phyloP scores from a whole-genome alignment of 176 grass and related monocot genomes.

The Carex parvula region DNA sequence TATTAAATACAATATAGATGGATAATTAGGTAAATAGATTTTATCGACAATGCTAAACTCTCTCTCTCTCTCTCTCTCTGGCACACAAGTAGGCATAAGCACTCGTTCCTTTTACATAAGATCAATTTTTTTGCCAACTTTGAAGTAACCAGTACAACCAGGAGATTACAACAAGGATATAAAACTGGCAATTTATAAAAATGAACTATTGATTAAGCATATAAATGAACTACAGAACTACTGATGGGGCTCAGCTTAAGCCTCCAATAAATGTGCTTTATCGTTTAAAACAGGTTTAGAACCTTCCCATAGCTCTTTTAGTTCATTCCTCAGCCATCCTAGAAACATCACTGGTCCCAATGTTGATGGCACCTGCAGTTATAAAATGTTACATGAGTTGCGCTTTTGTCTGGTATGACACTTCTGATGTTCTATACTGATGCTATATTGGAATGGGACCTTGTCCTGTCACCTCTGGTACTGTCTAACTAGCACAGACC shows the following conservation, averaged over 20 bases:
- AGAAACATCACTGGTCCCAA: conserved; percentile 80
- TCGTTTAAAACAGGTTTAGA: conserved; percentile 48
- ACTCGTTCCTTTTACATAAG: neutral
- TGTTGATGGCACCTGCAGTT: conserved; percentile 72
- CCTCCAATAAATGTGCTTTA: conserved; percentile 72
- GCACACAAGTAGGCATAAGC: neutral
- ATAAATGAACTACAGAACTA: conserved; percentile 7
- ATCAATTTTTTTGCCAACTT: neutral
- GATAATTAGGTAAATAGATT: neutral
- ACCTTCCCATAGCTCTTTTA: conserved; percentile 88
- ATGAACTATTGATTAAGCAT: conserved; percentile 19
- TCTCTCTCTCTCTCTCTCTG: neutral
- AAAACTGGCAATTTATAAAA: conserved; percentile 6
- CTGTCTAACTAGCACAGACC: neutral
- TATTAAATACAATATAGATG: neutral
- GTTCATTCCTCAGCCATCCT: conserved; percentile 83
- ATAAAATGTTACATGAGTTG: neutral
- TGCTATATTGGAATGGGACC: neutral
- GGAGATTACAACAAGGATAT: conserved; percentile 5
- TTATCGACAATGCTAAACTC: neutral
- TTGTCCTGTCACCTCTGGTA: neutral
- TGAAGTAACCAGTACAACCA: conserved; percentile 1
- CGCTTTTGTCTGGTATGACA: neutral
- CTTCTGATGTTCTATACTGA: neutral
- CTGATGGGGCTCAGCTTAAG: conserved; percentile 29